Evolutionary conservation across 2,329 filamentous ascomycete species (phyloP).

Genomic region (Alternaria arborescens): DNA sequence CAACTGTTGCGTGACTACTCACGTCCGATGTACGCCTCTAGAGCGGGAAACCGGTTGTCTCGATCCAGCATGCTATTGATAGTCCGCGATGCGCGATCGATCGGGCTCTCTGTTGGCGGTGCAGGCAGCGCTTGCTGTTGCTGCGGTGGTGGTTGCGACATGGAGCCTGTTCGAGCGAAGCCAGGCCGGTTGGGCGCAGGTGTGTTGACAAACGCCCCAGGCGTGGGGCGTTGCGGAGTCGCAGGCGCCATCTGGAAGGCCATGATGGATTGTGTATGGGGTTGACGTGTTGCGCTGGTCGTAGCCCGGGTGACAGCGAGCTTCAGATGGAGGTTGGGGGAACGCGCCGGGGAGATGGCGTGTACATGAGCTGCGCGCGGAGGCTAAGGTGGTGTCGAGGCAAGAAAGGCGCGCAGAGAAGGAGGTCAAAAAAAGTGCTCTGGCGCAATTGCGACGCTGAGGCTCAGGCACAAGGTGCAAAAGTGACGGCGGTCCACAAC

Average conservation of each 20-base stretch:
- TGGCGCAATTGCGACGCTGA: constrained; percentile 41
- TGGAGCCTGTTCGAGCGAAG: constrained; percentile 36
- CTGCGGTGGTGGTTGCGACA: constrained; percentile 35
- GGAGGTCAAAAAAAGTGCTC: constrained; percentile 25
- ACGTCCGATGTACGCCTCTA: constrained; percentile 91
- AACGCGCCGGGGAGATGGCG: constrained; percentile 40
- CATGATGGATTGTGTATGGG: constrained; percentile 30
- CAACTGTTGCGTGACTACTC: constrained; percentile 51
- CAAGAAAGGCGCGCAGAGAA: constrained; percentile 27
- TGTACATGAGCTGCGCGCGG: constrained; percentile 41
- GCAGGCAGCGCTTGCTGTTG: constrained; percentile 35
- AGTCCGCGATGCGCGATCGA: constrained; percentile 81
- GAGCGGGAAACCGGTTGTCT: constrained; percentile 84
- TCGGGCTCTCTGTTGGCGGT: constrained; percentile 60
- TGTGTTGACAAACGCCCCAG: constrained; percentile 79
- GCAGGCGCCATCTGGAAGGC: constrained; percentile 42
- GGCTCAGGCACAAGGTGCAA: constrained; percentile 30
- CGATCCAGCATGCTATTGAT: constrained; percentile 80
- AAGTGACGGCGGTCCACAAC: constrained; percentile 36
- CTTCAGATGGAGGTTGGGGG: constrained; percentile 38
- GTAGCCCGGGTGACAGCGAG: constrained; percentile 33
- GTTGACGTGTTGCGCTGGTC: constrained; percentile 26
- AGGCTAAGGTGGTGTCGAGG: constrained; percentile 14
- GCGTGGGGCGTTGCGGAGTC: constrained; percentile 74
- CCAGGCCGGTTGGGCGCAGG: constrained; percentile 63